These are phyloP conservation scores for Cyberlindnera mrakii DNA, from an alignment of 805 yeast genomes.

Conservation along the genomic window DNA sequence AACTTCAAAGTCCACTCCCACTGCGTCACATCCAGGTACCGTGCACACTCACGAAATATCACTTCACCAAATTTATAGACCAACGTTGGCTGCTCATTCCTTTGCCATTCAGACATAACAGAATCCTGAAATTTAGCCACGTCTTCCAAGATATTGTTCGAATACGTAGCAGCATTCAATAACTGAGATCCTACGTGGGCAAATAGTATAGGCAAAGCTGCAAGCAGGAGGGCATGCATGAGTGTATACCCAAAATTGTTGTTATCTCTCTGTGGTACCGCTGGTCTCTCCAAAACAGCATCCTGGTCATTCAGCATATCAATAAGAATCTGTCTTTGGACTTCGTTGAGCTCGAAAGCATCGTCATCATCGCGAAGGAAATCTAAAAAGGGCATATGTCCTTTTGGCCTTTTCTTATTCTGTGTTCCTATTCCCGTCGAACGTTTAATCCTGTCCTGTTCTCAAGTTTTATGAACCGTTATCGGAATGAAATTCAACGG, in stretches of 20 bases:
- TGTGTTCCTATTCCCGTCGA: too few relatives aligned
- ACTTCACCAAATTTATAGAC: conserved; percentile 9
- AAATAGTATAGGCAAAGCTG: conserved; percentile 9
- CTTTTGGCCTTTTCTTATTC: too few relatives aligned
- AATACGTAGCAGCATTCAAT: conserved; percentile 13
- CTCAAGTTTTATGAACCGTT: too few relatives aligned
- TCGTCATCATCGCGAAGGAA: too few relatives aligned
- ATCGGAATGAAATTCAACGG: too few relatives aligned
- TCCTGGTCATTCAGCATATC: neutral
- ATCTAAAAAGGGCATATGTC: too few relatives aligned
- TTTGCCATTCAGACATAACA: conserved; percentile 1
- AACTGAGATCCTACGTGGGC: conserved; percentile 4
- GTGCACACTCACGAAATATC: conserved; percentile 2
- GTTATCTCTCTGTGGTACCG: neutral
- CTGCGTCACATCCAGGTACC: neutral
- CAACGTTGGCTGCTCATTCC: conserved; percentile 2
- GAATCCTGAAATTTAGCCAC: neutral
- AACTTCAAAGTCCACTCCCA: conserved; percentile 1
- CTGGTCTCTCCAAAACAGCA: neutral
- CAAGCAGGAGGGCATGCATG: conserved; percentile 7
- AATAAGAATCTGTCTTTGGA: neutral
- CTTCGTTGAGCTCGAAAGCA: too few relatives aligned
- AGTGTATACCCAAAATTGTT: neutral
- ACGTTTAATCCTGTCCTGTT: too few relatives aligned
- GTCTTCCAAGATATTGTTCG: conserved; percentile 14